Evolutionary conservation across 805 yeast species (phyloP).

Genomic region (Ogataea degrootiae): DNA sequence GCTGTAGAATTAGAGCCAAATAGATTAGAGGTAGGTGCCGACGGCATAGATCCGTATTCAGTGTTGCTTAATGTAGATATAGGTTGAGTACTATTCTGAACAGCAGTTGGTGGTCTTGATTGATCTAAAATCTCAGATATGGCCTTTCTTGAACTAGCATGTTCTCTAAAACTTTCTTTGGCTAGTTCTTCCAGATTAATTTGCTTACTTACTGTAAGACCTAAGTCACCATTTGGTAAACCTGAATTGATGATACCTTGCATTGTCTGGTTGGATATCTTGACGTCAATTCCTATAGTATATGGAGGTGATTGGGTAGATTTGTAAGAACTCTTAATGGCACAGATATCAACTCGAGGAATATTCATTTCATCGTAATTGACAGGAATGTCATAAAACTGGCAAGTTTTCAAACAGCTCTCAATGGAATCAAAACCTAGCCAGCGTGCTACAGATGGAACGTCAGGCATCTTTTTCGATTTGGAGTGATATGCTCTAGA

Average conservation of each 20-base stretch:
- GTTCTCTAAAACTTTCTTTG: conserved; percentile 17
- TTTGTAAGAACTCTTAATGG: conserved; percentile 32
- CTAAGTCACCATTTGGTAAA: conserved; percentile 14
- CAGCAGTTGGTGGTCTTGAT: background rate
- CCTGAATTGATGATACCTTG: conserved; percentile 39
- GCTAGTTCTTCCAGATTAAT: conserved; percentile 17
- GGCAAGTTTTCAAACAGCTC: conserved; percentile 52
- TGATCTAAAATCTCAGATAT: conserved; percentile 5
- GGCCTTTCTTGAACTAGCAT: conserved; percentile 8
- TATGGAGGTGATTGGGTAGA: conserved; percentile 40
- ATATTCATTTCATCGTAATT: conserved; percentile 27
- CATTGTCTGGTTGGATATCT: conserved; percentile 27
- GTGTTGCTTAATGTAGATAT: too few relatives aligned
- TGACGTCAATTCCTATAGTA: conserved; percentile 38
- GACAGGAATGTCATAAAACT: conserved; percentile 55
- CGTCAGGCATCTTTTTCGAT: conserved; percentile 56
- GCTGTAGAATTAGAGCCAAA: too few relatives aligned
- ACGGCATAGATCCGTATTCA: too few relatives aligned
- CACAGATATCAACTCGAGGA: conserved; percentile 37
- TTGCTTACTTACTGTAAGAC: conserved; percentile 7
- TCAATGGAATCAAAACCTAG: conserved; percentile 65
- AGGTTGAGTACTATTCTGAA: background rate
- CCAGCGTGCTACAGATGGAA: conserved; percentile 39
- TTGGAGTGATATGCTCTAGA: conserved; percentile 63
- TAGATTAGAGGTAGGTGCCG: too few relatives aligned